A percentile compares a stretch with the other conserved stretches of the same genome.
phyloP scores from a whole-genome alignment of 768 basidiomycete species.

The Austroboletus eburneus region DNA sequence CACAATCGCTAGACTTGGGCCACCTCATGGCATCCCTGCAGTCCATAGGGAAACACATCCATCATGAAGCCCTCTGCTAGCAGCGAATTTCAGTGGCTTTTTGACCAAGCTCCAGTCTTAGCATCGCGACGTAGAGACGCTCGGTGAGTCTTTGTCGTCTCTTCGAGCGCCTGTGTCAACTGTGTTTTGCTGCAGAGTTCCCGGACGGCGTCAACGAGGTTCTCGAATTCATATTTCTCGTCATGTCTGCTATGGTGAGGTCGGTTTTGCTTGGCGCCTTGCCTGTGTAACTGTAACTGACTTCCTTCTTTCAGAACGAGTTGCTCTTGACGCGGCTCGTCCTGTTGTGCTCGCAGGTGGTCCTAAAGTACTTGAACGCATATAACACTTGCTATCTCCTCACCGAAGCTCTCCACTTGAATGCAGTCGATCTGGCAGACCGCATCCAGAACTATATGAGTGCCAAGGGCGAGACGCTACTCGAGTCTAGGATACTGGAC shows the following conservation, averaged over 20 bases:
- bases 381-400: constrained; percentile 80
- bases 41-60: constrained; percentile 57
- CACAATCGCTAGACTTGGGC: constrained; percentile 55
- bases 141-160: constrained; percentile 45
- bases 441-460: constrained; percentile 76
- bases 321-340: constrained; percentile 83
- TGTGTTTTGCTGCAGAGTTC: constrained; percentile 47
- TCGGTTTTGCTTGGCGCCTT: not conserved
- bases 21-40: constrained; percentile 52
- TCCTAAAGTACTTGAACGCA: constrained; percentile 63
- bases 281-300: no score
- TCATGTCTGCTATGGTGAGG: constrained; percentile 80
- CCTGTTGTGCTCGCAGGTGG: constrained; percentile 73
- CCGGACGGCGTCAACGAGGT: constrained; percentile 64
- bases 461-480: constrained; percentile 80
- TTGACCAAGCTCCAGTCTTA: constrained; percentile 27
- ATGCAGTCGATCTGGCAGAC: constrained; percentile 62
- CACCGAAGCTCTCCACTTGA: constrained; percentile 74
- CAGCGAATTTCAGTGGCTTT: constrained; percentile 48
- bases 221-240: constrained; percentile 81
- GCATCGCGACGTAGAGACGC: constrained; percentile 33
- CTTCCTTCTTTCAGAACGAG: constrained; percentile 63
- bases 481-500: constrained; percentile 81
- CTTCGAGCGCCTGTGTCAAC: constrained; percentile 2
- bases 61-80: constrained; percentile 45